Evolutionary conservation across 352 stramenopile genomes (phyloP).

Genomic region (Thraustochytrium sp.): DNA sequence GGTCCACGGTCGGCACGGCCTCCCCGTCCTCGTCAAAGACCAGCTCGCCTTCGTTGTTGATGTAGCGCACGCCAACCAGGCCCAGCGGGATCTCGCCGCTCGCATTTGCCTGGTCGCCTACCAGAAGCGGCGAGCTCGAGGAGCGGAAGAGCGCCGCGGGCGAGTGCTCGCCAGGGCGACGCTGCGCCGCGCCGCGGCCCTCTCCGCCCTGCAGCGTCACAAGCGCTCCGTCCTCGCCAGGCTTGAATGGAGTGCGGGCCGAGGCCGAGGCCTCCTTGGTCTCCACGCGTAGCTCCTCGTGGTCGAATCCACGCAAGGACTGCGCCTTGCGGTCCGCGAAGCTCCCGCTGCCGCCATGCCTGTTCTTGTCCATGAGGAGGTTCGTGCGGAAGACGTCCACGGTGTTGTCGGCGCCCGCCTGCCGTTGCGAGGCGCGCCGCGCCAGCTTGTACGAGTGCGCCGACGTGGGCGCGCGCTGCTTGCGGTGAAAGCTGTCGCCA

Average conservation of each 20-base stretch:
- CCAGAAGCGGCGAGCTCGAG: neutral
- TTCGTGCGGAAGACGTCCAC: too few relatives aligned
- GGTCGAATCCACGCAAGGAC: too few relatives aligned
- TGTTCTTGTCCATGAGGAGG: too few relatives aligned
- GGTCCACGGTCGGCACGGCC: neutral
- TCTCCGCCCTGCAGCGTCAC: neutral
- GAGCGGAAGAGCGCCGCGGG: neutral
- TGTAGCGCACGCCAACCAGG: neutral
- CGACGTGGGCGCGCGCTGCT: too few relatives aligned
- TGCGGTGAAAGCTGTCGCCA: too few relatives aligned
- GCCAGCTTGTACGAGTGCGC: neutral
- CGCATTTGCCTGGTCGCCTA: neutral
- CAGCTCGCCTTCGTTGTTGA: neutral
- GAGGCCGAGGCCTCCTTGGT: too few relatives aligned
- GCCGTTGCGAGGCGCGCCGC: neutral
- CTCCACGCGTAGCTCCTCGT: too few relatives aligned
- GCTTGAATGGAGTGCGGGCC: neutral
- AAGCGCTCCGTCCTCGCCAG: neutral
- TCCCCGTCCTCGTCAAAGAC: neutral
- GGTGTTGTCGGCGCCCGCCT: neutral
- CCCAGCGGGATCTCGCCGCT: neutral
- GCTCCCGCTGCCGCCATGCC: too few relatives aligned
- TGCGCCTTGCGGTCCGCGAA: too few relatives aligned
- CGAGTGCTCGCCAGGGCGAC: too few relatives aligned
- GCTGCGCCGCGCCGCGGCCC: too few relatives aligned